phyloP scores from a whole-genome alignment of 139 green algal genomes.

The Medakamo hakoo region DNA sequence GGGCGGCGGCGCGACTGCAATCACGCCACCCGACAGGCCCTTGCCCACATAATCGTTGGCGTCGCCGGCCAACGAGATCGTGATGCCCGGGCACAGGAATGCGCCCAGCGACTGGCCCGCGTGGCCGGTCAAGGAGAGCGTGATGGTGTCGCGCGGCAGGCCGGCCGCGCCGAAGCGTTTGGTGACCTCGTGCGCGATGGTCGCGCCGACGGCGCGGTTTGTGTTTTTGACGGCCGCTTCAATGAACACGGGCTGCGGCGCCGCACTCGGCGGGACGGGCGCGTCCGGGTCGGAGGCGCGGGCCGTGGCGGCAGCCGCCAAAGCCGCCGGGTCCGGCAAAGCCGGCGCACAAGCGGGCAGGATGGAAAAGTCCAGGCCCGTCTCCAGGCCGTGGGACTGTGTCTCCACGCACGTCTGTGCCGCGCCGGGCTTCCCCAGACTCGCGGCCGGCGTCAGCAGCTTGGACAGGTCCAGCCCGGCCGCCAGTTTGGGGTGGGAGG shows the following conservation, averaged over 20 bases:
- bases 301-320: neutral
- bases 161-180: slow-evolving; percentile 61
- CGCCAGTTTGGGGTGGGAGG: slow-evolving; percentile 50
- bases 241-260: slow-evolving; percentile 40
- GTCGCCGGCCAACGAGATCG: slow-evolving; percentile 76
- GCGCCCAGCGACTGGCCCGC: slow-evolving; percentile 79
- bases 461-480: slow-evolving; percentile 58
- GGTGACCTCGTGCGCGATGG: slow-evolving; percentile 74
- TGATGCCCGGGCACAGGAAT: slow-evolving; percentile 65
- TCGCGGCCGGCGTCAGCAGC: slow-evolving; percentile 65
- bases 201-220: slow-evolving; percentile 75
- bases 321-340: slow-evolving; percentile 21
- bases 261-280: slow-evolving; percentile 4
- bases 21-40: slow-evolving; percentile 57
- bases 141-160: slow-evolving; percentile 71
- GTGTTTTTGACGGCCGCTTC: slow-evolving; percentile 67
- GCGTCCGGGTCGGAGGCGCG: neutral
- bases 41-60: slow-evolving; percentile 95
- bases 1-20: slow-evolving; percentile 62
- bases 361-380: slow-evolving; percentile 62
- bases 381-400: slow-evolving; percentile 76
- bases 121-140: slow-evolving; percentile 72
- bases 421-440: slow-evolving; percentile 61
- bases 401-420: slow-evolving; percentile 44
- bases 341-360: slow-evolving; percentile 52